A percentile compares a stretch with the other conserved stretches of the same genome.
Evolutionary conservation across 2,329 filamentous ascomycete genomes (phyloP).

Genomic region (Colletotrichum lini): DNA sequence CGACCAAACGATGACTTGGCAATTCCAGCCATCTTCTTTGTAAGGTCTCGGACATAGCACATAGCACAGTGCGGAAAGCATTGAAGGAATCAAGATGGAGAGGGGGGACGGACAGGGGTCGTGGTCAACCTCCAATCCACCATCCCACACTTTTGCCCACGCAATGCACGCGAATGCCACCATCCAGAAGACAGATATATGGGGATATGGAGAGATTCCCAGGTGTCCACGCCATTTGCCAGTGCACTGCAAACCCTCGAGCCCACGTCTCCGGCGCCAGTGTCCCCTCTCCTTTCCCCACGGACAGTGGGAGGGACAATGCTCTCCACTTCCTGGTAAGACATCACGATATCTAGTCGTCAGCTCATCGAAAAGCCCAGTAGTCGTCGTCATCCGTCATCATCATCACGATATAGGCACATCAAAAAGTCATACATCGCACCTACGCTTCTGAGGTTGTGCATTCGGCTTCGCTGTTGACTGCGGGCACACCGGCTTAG

Average conservation of each 20-base stretch:
- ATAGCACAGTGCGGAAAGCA: neutral
- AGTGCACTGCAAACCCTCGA: conserved; percentile 8
- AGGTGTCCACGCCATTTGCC: neutral
- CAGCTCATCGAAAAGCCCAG: neutral
- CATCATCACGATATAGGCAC: conserved; percentile 9
- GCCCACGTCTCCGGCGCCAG: neutral
- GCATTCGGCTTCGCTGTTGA: neutral
- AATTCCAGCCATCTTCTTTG: conserved; percentile 7
- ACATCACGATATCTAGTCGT: conserved; percentile 1
- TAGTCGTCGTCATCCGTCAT: conserved; percentile 36
- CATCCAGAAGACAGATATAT: neutral
- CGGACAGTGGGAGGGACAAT: conserved; percentile 22
- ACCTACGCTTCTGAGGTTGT: conserved; percentile 26
- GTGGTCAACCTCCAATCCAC: conserved; percentile 17
- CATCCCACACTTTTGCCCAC: conserved; percentile 22
- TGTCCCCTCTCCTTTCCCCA: conserved; percentile 7
- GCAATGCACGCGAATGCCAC: conserved; percentile 31
- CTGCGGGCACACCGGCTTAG: neutral
- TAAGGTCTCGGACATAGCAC: conserved; percentile 11
- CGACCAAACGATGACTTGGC: conserved; percentile 18
- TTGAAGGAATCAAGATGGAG: conserved; percentile 10
- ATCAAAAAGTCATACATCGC: neutral
- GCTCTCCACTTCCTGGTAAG: conserved; percentile 15
- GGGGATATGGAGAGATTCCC: conserved; percentile 17
- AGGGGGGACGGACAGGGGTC: conserved; percentile 9